A percentile compares a stretch with the other conserved stretches of the same genome.
Conservation (phyloP, 192 early-diverging fungal genomes). For the Pilobolus umbonatus region DNA sequence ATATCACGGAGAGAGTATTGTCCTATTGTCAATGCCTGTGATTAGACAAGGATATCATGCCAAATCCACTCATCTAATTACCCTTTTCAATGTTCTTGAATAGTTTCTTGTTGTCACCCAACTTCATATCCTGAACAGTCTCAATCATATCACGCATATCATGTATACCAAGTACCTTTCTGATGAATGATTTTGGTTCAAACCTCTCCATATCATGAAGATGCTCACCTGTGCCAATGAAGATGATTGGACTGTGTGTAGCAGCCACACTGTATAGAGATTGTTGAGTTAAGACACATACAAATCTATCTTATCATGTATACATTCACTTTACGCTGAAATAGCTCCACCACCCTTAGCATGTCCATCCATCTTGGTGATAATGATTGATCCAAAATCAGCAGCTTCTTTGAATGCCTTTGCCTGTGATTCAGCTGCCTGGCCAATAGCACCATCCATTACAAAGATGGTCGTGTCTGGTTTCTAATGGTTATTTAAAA, state of each 20-base stretch:
- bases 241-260: conserved; percentile 87
- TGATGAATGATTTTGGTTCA: conserved; percentile 80
- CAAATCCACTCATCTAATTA: conserved; percentile 5
- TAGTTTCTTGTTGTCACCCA: conserved; percentile 82
- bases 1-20: conserved; percentile 90
- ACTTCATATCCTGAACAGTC: conserved; percentile 80
- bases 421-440: conserved; percentile 92
- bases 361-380: conserved; percentile 98
- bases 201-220: conserved; percentile 93
- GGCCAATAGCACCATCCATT: conserved; percentile 98
- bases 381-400: conserved; percentile 91
- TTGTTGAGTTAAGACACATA: neutral
- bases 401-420: conserved; percentile 89
- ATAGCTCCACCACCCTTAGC: conserved; percentile 99
- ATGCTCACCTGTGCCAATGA: conserved; percentile 97
- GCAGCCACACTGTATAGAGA: conserved; percentile 72
- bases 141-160: conserved; percentile 85
- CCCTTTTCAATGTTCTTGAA: conserved; percentile 86
- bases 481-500: conserved; percentile 39
- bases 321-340: conserved; percentile 65
- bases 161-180: conserved; percentile 95
- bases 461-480: conserved; percentile 94
- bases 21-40: conserved; percentile 33
- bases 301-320: too few relatives aligned
- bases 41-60: neutral